A percentile compares a stretch with the other conserved stretches of the same genome.
Evolutionary conservation across 192 early-diverging fungal genomes (phyloP).

Genomic region (Haplosporangium gracile): DNA sequence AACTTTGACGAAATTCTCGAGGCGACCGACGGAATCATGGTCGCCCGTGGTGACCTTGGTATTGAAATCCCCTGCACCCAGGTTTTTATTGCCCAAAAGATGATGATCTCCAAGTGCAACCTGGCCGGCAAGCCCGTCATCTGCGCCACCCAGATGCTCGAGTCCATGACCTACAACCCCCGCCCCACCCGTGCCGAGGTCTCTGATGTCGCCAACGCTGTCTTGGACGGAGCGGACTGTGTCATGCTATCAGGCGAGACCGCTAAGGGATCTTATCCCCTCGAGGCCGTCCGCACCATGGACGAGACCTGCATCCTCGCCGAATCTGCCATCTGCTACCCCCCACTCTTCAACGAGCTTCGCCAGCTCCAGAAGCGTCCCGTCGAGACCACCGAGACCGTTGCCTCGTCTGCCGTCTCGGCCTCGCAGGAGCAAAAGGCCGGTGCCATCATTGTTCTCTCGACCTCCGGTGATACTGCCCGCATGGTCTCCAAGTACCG

Average conservation of each 20-base stretch:
- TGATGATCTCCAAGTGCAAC: slow-evolving; percentile 99
- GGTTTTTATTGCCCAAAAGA: slow-evolving; percentile 96
- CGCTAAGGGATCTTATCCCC: slow-evolving; percentile 94
- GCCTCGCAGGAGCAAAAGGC: slow-evolving; percentile 87
- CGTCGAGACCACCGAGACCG: slow-evolving; percentile 89
- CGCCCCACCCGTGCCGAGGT: slow-evolving; percentile 99
- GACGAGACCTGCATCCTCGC: slow-evolving; percentile 91
- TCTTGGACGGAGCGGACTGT: slow-evolving; percentile 97
- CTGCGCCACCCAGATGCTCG: slow-evolving; percentile 99
- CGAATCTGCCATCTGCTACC: slow-evolving; percentile 95
- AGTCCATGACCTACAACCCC: slow-evolving; percentile 95
- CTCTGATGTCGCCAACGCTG: slow-evolving; percentile 98
- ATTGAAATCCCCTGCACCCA: slow-evolving; percentile 96
- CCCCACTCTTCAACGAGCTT: slow-evolving; percentile 92
- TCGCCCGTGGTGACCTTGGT: slow-evolving; percentile 98
- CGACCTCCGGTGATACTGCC: slow-evolving; percentile 92
- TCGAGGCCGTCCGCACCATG: slow-evolving; percentile 94
- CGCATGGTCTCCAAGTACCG: slow-evolving; percentile 94
- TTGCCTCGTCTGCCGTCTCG: slow-evolving; percentile 91
- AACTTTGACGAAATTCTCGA: slow-evolving; percentile 99
- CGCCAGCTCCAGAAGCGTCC: slow-evolving; percentile 82
- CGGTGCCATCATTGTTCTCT: slow-evolving; percentile 90
- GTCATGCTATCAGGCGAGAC: slow-evolving; percentile 99
- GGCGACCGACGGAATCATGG: slow-evolving; percentile 98
- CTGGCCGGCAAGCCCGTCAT: slow-evolving; percentile 96